Base-by-base conservation (phyloP, 2,329 filamentous ascomycete species). In the Phaeosphaeria sp. region DNA sequence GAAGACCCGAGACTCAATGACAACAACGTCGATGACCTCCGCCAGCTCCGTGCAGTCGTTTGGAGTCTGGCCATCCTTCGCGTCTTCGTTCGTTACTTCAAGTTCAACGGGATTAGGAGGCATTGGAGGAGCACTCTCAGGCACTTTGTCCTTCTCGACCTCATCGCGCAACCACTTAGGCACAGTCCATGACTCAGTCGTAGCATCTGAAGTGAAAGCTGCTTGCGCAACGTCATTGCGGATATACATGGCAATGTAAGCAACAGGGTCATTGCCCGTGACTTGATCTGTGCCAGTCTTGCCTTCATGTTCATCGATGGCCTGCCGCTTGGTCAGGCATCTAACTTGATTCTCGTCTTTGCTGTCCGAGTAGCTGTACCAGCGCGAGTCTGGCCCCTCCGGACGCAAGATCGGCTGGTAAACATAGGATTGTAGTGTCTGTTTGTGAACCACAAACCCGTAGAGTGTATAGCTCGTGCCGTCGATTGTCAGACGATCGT, bases 381-480 rank as follows among this genome's bases (percentile, higher is more conserved):
- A 89, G 46, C 80, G 82, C 9, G 81, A 79, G 10, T 80, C 81
- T 6, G 82, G 82, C 2, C 86, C 85, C 46, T 80, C 79, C 0
- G 87, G 87, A 27, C 86, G 81, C 48, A 89, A 72, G 33, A 87
- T 82, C n/a, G 84, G 82, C 63, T 86, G 85, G 74, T 87, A 89
- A 39, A 83, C 80, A 48, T 82, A 82, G 5, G 85, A 88, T 20
- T 83, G 83, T 17, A 87, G 81, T 44, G 81, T 81, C 23, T 85
- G 86, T 58, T 82, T 83, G 66, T 89, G 87, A 2, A 86, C 84
- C 30, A 88, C 76, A 60, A 88, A 84, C 2, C 85, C 85, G 61
- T 86, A 88, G 0, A 89, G 79, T 1, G 81, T 82, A 66, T 88
- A 89, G 11, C 77, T 69, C 13, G 75, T 77, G 9, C 69, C 77